phyloP scores from a whole-genome alignment of 495 filamentous ascomycete genomes.

The Bathelium albidoporum region DNA sequence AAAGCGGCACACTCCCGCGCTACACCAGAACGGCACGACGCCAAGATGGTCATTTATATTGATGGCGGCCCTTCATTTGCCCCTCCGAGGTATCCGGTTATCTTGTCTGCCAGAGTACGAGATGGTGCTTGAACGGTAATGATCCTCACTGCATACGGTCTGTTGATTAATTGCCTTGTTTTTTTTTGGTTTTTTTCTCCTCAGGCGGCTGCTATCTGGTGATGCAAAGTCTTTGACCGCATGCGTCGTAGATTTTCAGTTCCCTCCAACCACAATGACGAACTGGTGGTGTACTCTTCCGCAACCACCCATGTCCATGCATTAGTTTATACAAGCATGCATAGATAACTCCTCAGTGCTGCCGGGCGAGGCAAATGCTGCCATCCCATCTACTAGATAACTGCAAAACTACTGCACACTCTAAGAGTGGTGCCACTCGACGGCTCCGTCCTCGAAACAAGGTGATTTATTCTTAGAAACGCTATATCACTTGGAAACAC shows the following conservation, averaged over 20 bases:
- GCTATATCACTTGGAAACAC: background rate
- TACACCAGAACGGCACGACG: background rate
- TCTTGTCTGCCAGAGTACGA: background rate
- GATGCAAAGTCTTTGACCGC: background rate
- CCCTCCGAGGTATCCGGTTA: background rate
- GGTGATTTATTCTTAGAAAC: background rate
- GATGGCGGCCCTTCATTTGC: background rate
- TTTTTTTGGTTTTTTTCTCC: too few relatives aligned
- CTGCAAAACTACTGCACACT: slow-evolving; percentile 1
- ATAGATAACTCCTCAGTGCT: background rate
- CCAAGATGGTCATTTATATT: background rate
- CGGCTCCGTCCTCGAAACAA: background rate
- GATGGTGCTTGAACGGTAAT: background rate
- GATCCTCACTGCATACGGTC: background rate
- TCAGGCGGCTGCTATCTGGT: background rate
- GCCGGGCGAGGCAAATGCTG: background rate
- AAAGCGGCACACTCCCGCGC: background rate
- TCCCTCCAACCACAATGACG: background rate
- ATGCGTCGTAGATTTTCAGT: background rate
- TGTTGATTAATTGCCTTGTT: background rate
- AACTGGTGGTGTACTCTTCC: background rate
- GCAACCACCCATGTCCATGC: background rate
- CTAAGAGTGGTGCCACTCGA: background rate
- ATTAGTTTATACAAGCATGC: background rate
- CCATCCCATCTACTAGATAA: background rate